Conservation (phyloP, 2,329 filamentous ascomycete genomes). For the Paraconiothyrium brasiliense region DNA sequence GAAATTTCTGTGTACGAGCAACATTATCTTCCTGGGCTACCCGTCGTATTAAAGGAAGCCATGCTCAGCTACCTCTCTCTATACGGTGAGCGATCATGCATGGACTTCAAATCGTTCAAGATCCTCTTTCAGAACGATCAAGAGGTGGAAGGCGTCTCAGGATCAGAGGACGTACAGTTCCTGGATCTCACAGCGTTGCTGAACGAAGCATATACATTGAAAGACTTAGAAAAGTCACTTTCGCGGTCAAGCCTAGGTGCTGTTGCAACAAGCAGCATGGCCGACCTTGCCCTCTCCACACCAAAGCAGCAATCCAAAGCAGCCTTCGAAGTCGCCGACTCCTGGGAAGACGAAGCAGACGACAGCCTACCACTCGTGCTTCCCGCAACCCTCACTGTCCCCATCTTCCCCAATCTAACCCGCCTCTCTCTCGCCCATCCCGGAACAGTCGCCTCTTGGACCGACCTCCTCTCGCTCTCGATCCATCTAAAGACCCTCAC, state of each 20-base stretch:
- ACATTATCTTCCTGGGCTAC: constrained; percentile 62
- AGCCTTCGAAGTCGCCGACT: constrained; percentile 48
- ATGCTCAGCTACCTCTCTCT: constrained; percentile 66
- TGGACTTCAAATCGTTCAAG: constrained; percentile 58
- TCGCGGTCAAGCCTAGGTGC: constrained; percentile 26
- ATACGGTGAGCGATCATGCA: constrained; percentile 55
- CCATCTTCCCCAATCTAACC: constrained; percentile 62
- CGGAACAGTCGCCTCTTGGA: constrained; percentile 61
- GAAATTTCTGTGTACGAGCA: constrained; percentile 67
- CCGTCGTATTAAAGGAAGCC: constrained; percentile 60
- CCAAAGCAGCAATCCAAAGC: constrained; percentile 27
- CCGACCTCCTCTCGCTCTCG: constrained; percentile 62
- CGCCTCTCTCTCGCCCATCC: constrained; percentile 68
- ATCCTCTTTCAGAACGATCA: constrained; percentile 58
- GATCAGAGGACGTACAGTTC: constrained; percentile 56
- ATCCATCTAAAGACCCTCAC: constrained; percentile 65
- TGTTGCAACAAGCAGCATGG: constrained; percentile 25
- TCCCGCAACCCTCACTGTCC: constrained; percentile 31
- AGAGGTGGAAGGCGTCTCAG: constrained; percentile 42
- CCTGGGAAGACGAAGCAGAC: constrained; percentile 57
- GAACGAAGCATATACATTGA: constrained; percentile 59
- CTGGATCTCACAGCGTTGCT: constrained; percentile 64
- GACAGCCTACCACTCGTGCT: constrained; percentile 15
- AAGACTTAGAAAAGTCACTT: constrained; percentile 59
- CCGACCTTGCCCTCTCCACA: constrained; percentile 24